Conservation (phyloP, 2,329 filamentous ascomycete genomes). For the Ascochyta lentis region DNA sequence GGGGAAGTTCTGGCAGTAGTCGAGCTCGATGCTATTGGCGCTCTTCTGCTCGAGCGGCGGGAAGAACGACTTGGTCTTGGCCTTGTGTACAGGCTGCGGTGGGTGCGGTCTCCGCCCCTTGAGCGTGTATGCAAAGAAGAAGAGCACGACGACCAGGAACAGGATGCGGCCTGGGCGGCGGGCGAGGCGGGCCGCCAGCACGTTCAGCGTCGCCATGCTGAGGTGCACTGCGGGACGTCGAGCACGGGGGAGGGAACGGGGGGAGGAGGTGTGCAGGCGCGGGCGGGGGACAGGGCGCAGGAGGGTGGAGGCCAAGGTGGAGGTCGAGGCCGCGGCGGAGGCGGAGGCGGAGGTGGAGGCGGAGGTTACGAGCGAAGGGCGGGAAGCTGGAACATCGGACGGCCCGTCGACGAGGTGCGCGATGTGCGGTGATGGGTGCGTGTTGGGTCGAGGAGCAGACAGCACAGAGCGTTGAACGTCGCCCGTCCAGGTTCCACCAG, state of each 20-base stretch:
- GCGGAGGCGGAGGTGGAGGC: neutral
- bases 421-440: conserved; percentile 1
- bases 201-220: conserved; percentile 32
- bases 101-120: conserved; percentile 27
- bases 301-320: neutral
- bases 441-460: neutral
- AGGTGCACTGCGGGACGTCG: conserved; percentile 4
- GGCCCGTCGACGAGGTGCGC: conserved; percentile 8
- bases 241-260: too few relatives aligned
- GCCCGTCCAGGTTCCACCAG: conserved; percentile 2
- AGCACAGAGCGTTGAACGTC: neutral
- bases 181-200: conserved; percentile 34
- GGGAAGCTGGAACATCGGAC: conserved; percentile 14
- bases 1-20: conserved; percentile 52
- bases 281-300: neutral
- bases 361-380: conserved; percentile 5
- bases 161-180: conserved; percentile 43
- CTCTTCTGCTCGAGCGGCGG: conserved; percentile 41
- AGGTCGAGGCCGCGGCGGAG: too few relatives aligned
- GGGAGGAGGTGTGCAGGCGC: neutral
- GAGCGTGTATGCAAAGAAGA: conserved; percentile 42
- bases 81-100: conserved; percentile 31
- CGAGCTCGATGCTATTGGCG: conserved; percentile 39
- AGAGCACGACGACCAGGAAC: conserved; percentile 40
- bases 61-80: conserved; percentile 47